phyloP scores from a whole-genome alignment of 805 yeast genomes.

The Candida awuae region DNA sequence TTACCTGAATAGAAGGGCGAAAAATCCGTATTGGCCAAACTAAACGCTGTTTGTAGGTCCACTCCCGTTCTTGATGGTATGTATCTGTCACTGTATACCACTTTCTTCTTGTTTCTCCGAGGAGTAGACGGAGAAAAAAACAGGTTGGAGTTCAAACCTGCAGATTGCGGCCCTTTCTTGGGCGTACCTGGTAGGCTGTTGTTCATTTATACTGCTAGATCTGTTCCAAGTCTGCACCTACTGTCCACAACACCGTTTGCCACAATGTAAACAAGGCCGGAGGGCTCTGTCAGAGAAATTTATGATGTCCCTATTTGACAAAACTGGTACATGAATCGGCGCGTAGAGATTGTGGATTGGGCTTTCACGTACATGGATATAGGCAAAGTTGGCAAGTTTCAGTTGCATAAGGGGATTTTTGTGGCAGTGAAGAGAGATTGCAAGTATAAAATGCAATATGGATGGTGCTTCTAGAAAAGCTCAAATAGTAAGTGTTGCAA shows the following conservation, averaged over 20 bases:
- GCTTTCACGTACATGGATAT: background rate
- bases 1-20: constrained; percentile 23
- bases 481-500: no score
- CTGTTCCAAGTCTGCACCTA: no score
- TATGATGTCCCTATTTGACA: no score
- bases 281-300: no score
- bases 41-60: constrained; percentile 80
- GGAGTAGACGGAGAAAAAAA: constrained; percentile 37
- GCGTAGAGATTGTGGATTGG: no score
- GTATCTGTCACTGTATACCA: constrained; percentile 71
- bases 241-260: no score
- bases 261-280: no score
- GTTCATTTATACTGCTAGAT: background rate
- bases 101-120: constrained; percentile 36
- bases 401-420: background rate
- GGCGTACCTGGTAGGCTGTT: background rate
- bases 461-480: no score
- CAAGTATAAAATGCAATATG: no score
- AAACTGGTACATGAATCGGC: no score
- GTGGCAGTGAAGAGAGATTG: no score
- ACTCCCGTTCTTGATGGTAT: constrained; percentile 84
- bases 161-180: background rate
- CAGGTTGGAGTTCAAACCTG: constrained; percentile 12
- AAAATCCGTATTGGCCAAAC: constrained; percentile 30
- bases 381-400: background rate